Conservation (phyloP, 768 basidiomycete species). For the Hypsizygus marmoreus region DNA sequence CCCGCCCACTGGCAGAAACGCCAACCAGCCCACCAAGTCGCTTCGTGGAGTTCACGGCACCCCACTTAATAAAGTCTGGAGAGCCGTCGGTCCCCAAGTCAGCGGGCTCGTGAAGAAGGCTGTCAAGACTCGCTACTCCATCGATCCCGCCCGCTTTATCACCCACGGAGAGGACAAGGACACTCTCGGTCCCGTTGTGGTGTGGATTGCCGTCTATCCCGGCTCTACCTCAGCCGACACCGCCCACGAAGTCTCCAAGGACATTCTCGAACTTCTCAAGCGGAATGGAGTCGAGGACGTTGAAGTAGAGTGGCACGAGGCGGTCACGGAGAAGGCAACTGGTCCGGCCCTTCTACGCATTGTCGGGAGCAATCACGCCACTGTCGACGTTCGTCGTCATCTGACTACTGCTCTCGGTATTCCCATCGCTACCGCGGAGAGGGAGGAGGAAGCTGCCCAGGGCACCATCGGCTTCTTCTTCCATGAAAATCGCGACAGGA, state of each 20-base stretch:
- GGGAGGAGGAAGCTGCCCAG: conserved; percentile 24
- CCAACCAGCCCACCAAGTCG: conserved; percentile 35
- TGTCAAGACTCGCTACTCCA: conserved; percentile 25
- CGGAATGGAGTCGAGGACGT: conserved; percentile 29
- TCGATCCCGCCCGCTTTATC: conserved; percentile 5
- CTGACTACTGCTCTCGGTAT: conserved; percentile 31
- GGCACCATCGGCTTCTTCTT: conserved; percentile 32
- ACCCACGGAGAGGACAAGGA: conserved; percentile 2
- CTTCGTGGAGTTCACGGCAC: conserved; percentile 33
- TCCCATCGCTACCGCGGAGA: conserved; percentile 21
- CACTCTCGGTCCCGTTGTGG: conserved; percentile 31
- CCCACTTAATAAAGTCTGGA: conserved; percentile 37
- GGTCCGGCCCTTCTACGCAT: conserved; percentile 25
- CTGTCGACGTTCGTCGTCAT: conserved; percentile 19
- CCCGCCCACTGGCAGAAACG: too few species aligned
- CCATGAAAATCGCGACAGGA: conserved; percentile 28
- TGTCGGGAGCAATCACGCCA: conserved; percentile 19
- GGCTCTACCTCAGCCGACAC: conserved; percentile 29
- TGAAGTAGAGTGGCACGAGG: conserved; percentile 41
- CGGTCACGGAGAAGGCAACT: conserved; percentile 24
- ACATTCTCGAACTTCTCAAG: conserved; percentile 38
- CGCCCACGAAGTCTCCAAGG: conserved; percentile 33
- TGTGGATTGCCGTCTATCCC: conserved; percentile 40
- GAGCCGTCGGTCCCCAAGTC: conserved; percentile 33
- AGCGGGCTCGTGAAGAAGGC: conserved; percentile 25